Percentiles rank a stretch among this genome's conserved stretches.
These are phyloP conservation scores for Martiniozyma asiatica DNA, from an alignment of 1,139 yeast species.

Conservation along the genomic window DNA sequence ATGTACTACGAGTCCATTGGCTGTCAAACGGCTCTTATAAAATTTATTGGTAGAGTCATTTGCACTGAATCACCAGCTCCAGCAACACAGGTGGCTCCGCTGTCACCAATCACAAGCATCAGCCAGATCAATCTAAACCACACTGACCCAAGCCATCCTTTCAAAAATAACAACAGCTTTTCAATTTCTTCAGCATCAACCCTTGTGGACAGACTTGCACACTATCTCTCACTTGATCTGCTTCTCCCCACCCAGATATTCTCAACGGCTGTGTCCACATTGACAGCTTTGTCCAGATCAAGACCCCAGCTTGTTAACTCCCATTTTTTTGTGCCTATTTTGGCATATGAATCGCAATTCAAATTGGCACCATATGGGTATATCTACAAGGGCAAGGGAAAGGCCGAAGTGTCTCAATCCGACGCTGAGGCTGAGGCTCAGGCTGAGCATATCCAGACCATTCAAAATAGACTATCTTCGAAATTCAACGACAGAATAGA, in stretches of 20 bases:
- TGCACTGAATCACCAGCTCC: conserved; percentile 46
- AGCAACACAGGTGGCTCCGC: conserved; percentile 6
- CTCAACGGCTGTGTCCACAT: conserved; percentile 41
- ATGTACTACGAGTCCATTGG: conserved; percentile 40
- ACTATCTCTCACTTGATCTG: conserved; percentile 40
- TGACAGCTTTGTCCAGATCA: conserved; percentile 40
- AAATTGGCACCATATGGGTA: conserved; percentile 18
- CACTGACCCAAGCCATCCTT: conserved; percentile 36
- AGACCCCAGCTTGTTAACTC: conserved; percentile 41
- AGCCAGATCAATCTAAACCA: conserved; percentile 11
- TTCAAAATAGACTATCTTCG: conserved; percentile 29
- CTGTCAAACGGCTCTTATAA: conserved; percentile 54
- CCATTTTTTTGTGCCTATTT: conserved; percentile 29
- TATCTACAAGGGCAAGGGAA: conserved; percentile 8
- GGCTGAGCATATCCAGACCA: too few relatives aligned
- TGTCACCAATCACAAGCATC: too few relatives aligned
- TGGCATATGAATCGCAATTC: conserved; percentile 23
- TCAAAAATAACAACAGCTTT: conserved; percentile 47
- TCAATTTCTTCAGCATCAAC: conserved; percentile 53
- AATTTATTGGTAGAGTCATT: conserved; percentile 61
- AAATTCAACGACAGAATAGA: conserved; percentile 37
- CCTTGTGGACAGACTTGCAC: conserved; percentile 53
- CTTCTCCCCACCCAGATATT: conserved; percentile 44
- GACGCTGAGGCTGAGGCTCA: conserved; percentile 19
- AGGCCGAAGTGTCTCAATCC: background rate